These are phyloP conservation scores for Oidiodendron maius DNA, from an alignment of 495 filamentous ascomycete genomes.

Conservation along the genomic window DNA sequence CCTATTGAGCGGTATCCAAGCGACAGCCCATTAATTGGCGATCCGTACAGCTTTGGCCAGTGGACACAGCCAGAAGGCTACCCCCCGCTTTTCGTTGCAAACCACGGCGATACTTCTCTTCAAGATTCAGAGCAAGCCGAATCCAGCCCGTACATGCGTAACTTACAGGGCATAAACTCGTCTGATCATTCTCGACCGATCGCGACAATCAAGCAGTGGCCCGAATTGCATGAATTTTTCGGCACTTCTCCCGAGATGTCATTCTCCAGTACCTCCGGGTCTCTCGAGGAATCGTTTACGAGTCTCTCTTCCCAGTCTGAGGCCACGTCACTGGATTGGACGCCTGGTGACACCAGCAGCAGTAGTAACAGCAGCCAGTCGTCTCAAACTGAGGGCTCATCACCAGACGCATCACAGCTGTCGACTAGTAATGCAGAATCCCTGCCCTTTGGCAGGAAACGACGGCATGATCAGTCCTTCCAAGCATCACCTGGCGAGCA, in stretches of 20 bases:
- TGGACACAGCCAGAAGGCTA: slow-evolving; percentile 6
- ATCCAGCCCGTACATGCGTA: background rate
- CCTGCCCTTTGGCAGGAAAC: too few relatives aligned
- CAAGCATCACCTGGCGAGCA: too few relatives aligned
- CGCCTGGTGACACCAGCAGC: too few relatives aligned
- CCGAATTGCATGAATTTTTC: too few relatives aligned
- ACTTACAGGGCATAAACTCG: background rate
- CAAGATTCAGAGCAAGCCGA: slow-evolving; percentile 1
- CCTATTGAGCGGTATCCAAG: background rate
- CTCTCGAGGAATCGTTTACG: too few relatives aligned
- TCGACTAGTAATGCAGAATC: too few relatives aligned
- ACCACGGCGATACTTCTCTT: background rate
- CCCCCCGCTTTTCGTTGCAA: background rate
- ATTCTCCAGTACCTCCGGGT: too few relatives aligned
- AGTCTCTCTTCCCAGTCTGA: too few relatives aligned
- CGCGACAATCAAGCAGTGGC: background rate
- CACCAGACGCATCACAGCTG: background rate
- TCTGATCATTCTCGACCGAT: background rate
- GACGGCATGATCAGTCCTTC: too few relatives aligned
- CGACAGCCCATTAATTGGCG: background rate
- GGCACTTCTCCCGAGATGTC: too few relatives aligned
- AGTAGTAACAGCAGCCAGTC: too few relatives aligned
- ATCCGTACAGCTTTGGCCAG: slow-evolving; percentile 6
- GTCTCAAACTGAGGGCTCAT: background rate
- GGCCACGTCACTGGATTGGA: too few relatives aligned